Conservation (phyloP, 2,329 filamentous ascomycete genomes). For the Escovopsis weberi region DNA sequence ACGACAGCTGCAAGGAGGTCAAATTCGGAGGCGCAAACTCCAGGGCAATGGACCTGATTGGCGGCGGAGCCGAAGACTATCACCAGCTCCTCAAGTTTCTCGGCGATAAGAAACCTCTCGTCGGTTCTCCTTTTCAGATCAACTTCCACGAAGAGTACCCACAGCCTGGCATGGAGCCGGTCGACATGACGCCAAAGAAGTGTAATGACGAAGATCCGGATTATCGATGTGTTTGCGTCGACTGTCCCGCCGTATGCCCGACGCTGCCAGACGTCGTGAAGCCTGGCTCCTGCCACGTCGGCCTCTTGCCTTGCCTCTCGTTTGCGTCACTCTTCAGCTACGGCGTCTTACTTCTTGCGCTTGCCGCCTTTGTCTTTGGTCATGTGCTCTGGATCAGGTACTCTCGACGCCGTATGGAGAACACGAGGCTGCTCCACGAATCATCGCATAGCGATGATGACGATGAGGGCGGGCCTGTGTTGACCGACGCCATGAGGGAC, state of each 20-base stretch:
- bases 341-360: constrained; percentile 53
- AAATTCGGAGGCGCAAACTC: constrained; percentile 93
- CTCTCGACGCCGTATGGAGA: constrained; percentile 59
- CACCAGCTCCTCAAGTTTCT: constrained; percentile 78
- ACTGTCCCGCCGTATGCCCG: constrained; percentile 78
- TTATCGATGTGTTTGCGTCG: constrained; percentile 85
- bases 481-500: constrained; percentile 63
- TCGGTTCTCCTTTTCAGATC: constrained; percentile 96
- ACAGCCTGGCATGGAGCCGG: constrained; percentile 55
- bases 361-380: constrained; percentile 53
- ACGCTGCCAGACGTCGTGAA: constrained; percentile 63
- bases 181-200: constrained; percentile 60
- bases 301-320: constrained; percentile 78
- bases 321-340: constrained; percentile 87
- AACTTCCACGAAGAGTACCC: constrained; percentile 61
- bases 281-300: constrained; percentile 63
- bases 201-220: constrained; percentile 81
- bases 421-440: constrained; percentile 77
- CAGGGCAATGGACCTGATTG: constrained; percentile 90
- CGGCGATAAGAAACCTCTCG: constrained; percentile 67
- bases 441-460: constrained; percentile 78
- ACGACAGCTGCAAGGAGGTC: constrained; percentile 95
- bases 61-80: constrained; percentile 86
- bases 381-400: constrained; percentile 65
- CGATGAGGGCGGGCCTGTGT: constrained; percentile 69